phyloP scores from a whole-genome alignment of 192 early-diverging fungal genomes.

The Backusella luteola region DNA sequence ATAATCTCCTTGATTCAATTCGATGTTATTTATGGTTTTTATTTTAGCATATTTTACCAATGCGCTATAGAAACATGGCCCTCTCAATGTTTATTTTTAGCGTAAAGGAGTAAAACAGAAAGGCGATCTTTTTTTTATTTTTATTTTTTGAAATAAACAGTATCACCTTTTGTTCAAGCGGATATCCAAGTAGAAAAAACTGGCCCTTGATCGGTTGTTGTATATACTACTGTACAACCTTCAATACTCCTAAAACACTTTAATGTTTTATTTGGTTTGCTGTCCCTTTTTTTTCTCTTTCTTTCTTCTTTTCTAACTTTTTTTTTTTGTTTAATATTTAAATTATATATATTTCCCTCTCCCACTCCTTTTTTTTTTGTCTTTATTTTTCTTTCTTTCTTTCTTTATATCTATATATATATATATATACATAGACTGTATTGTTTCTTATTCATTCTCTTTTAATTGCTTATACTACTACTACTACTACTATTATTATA shows the following conservation, averaged over 20 bases:
- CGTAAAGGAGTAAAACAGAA: neutral
- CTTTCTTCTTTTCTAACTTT: neutral
- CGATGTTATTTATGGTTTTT: neutral
- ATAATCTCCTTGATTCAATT: neutral
- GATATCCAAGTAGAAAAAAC: neutral
- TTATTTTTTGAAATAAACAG: neutral
- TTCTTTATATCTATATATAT: neutral
- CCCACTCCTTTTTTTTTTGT: neutral
- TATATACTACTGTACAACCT: neutral
- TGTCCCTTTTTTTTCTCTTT: conserved; percentile 11
- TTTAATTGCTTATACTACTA: neutral
- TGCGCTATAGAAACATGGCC: neutral
- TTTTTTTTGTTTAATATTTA: neutral
- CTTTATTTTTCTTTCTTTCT: neutral
- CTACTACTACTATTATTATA: neutral
- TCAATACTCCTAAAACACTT: conserved; percentile 5
- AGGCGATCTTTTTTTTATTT: neutral
- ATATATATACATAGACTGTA: neutral
- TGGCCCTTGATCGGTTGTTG: neutral
- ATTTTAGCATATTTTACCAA: conserved; percentile 7
- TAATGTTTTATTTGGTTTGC: neutral
- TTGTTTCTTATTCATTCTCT: neutral
- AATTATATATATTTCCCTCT: conserved; percentile 15
- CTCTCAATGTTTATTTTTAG: neutral
- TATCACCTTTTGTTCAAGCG: neutral